These are phyloP conservation scores for Cytidiella melzeri DNA, from an alignment of 768 basidiomycete species.

Conservation along the genomic window DNA sequence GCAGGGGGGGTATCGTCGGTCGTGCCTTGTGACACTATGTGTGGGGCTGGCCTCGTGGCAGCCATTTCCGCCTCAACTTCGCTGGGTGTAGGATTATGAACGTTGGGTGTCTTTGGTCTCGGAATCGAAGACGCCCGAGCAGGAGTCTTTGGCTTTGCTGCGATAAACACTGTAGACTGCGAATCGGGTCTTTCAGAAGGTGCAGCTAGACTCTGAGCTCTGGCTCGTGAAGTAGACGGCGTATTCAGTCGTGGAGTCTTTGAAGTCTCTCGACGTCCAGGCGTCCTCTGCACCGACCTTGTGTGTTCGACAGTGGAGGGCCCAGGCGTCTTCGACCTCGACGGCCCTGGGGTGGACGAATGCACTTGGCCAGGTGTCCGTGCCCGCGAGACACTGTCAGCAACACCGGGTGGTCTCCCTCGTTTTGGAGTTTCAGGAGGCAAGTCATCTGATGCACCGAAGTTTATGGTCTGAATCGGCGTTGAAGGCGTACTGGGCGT, in stretches of 20 bases:
- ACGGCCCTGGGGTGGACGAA: not conserved
- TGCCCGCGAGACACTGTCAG: not conserved
- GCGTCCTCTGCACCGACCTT: not conserved
- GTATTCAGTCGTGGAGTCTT: not conserved
- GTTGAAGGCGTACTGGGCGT: not conserved
- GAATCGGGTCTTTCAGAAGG: too few relatives aligned
- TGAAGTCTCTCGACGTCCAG: not conserved
- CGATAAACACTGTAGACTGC: too few relatives aligned
- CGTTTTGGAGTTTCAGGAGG: not conserved
- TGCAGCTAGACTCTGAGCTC: too few relatives aligned
- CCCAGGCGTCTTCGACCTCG: not conserved
- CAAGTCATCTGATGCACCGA: not conserved
- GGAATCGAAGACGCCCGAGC: too few relatives aligned
- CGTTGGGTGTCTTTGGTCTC: too few relatives aligned
- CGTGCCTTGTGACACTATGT: too few relatives aligned
- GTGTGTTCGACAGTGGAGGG: not conserved
- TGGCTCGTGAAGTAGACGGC: not conserved
- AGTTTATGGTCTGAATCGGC: not conserved
- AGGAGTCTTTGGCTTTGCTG: too few relatives aligned
- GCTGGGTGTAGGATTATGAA: too few relatives aligned
- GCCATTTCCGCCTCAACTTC: too few relatives aligned
- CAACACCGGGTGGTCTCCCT: not conserved
- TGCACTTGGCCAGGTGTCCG: not conserved
- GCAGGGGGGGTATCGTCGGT: too few relatives aligned
- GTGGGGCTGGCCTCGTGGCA: too few relatives aligned